These are phyloP conservation scores for Pezicula radicicola DNA, from an alignment of 2,329 filamentous ascomycete genomes.

Conservation along the genomic window DNA sequence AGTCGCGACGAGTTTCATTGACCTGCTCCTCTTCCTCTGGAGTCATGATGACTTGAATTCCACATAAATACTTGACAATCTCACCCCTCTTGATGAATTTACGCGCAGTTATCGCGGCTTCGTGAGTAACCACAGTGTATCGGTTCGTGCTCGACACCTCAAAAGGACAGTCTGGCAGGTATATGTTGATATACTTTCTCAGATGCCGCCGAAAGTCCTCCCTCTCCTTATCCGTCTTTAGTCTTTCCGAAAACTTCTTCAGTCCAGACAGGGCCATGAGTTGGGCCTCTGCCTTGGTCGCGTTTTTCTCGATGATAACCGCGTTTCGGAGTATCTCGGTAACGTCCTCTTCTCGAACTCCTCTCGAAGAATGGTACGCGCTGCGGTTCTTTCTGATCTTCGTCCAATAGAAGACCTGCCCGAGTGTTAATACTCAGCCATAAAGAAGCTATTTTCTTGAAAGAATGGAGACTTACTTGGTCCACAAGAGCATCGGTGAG, in stretches of 20 bases:
- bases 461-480: conserved; percentile 62
- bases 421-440: conserved; percentile 6
- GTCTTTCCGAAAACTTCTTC: conserved; percentile 62
- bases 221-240: conserved; percentile 75
- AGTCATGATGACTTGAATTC: conserved; percentile 89
- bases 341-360: conserved; percentile 64
- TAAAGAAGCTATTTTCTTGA: conserved; percentile 6
- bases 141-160: conserved; percentile 93
- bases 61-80: conserved; percentile 84
- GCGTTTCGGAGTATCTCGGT: conserved; percentile 58
- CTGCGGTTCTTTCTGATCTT: conserved; percentile 90
- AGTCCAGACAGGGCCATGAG: conserved; percentile 73
- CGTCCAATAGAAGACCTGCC: conserved; percentile 92
- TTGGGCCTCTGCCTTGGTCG: conserved; percentile 66
- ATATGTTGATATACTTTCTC: conserved; percentile 88
- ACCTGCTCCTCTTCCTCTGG: conserved; percentile 85
- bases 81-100: conserved; percentile 77
- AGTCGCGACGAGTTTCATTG: conserved; percentile 81
- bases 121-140: conserved; percentile 87
- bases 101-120: conserved; percentile 83
- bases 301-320: conserved; percentile 72
- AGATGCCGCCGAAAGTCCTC: conserved; percentile 85
- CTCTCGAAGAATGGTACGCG: conserved; percentile 81
- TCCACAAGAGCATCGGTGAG: conserved; percentile 93
- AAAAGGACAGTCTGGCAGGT: conserved; percentile 89